These are phyloP conservation scores for Russula abietina DNA, from an alignment of 768 basidiomycete genomes.

Conservation along the genomic window DNA sequence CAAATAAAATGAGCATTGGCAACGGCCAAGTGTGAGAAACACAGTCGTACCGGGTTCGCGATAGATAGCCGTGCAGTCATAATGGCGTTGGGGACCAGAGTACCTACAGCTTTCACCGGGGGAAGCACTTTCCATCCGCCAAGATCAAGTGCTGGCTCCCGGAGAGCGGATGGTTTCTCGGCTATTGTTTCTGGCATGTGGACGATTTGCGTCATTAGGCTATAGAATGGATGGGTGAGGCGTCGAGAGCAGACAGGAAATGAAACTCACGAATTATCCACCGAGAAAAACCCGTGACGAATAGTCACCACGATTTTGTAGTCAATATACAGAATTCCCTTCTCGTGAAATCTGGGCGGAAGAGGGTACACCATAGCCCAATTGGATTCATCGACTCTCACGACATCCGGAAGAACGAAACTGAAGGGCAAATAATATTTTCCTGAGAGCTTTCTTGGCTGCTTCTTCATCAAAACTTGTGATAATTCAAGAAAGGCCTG, in stretches of 20 bases:
- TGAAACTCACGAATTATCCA: slow-evolving; percentile 19
- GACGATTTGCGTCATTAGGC: slow-evolving; percentile 17
- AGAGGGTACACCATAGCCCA: slow-evolving; percentile 36
- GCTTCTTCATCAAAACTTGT: slow-evolving; percentile 39
- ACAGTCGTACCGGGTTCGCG: slow-evolving; percentile 12
- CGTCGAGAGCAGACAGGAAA: background rate
- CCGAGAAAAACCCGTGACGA: slow-evolving; percentile 14
- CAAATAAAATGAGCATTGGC: background rate
- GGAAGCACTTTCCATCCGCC: slow-evolving; percentile 25
- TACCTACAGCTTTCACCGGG: slow-evolving; percentile 7
- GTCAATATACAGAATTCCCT: slow-evolving; percentile 22
- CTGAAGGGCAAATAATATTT: slow-evolving; percentile 45
- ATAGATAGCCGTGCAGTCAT: slow-evolving; percentile 11
- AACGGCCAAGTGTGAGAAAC: background rate
- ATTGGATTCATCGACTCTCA: slow-evolving; percentile 34
- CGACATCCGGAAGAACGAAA: slow-evolving; percentile 42
- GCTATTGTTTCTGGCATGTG: slow-evolving; percentile 23
- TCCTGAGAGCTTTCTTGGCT: slow-evolving; percentile 39
- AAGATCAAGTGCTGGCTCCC: slow-evolving; percentile 21
- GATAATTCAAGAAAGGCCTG: slow-evolving; percentile 40
- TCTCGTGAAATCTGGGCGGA: slow-evolving; percentile 47
- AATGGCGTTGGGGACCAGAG: background rate
- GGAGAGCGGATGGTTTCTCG: slow-evolving; percentile 18
- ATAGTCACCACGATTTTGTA: slow-evolving; percentile 22
- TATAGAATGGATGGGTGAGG: slow-evolving; percentile 8